phyloP scores from a whole-genome alignment of 768 basidiomycete species.

The Suillus bovinus region DNA sequence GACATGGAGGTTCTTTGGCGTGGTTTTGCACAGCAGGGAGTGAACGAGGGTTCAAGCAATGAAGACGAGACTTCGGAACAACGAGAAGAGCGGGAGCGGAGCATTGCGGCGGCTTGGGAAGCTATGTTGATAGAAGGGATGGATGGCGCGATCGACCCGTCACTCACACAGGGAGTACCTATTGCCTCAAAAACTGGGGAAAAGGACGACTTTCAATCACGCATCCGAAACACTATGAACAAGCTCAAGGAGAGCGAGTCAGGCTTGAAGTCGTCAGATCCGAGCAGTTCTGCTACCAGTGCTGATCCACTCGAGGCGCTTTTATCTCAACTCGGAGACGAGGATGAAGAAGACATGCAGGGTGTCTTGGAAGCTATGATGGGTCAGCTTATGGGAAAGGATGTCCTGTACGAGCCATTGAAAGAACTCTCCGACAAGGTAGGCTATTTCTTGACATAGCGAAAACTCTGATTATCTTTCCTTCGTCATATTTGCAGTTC shows the following conservation, averaged over 20 bases:
- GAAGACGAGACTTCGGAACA: slow-evolving; percentile 5
- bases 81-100: slow-evolving; percentile 34
- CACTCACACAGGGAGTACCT: slow-evolving; percentile 9
- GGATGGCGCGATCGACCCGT: slow-evolving; percentile 36
- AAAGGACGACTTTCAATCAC: slow-evolving; percentile 60
- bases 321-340: slow-evolving; percentile 47
- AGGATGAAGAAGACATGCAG: slow-evolving; percentile 55
- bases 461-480: slow-evolving; percentile 4
- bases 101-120: slow-evolving; percentile 67
- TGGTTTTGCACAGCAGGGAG: slow-evolving; percentile 19
- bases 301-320: slow-evolving; percentile 51
- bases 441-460: slow-evolving; percentile 16
- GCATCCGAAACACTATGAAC: slow-evolving; percentile 71
- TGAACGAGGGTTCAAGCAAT: slow-evolving; percentile 17
- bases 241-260: slow-evolving; percentile 72
- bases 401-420: slow-evolving; percentile 49
- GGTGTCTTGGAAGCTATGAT: slow-evolving; percentile 72
- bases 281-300: not conserved
- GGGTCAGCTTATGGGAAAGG: slow-evolving; percentile 33
- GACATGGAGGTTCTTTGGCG: slow-evolving; percentile 48
- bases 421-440: slow-evolving; percentile 79
- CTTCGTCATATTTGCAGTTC: slow-evolving; percentile 48
- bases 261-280: slow-evolving; percentile 22
- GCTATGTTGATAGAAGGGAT: slow-evolving; percentile 66
- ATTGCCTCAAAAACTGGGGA: slow-evolving; percentile 12